Conservation (phyloP, 2,329 filamentous ascomycete species). For the Talaromyces verruculosus region DNA sequence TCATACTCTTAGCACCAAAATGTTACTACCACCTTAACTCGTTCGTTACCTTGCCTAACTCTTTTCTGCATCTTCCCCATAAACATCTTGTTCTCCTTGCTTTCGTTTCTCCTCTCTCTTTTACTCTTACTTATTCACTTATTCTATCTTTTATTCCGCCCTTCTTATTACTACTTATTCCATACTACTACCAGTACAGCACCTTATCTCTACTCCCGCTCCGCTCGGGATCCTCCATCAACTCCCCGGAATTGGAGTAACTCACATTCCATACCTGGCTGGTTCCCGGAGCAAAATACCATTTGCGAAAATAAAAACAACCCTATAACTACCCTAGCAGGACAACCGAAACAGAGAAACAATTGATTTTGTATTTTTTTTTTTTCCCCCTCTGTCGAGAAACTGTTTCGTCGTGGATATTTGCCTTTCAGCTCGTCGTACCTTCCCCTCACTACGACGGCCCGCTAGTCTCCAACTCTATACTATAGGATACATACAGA, state of each 20-base stretch:
- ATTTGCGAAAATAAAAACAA: slow-evolving; percentile 13
- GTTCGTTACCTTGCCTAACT: slow-evolving; percentile 14
- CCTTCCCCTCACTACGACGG: slow-evolving; percentile 5
- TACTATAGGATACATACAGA: background rate
- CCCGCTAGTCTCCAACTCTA: background rate
- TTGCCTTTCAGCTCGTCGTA: background rate
- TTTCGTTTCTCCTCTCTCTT: background rate
- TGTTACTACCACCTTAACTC: slow-evolving; percentile 12
- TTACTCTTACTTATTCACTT: background rate
- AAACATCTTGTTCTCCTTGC: slow-evolving; percentile 2
- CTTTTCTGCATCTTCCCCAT: slow-evolving; percentile 3
- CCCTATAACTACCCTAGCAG: background rate
- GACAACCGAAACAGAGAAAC: background rate
- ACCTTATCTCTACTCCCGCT: background rate
- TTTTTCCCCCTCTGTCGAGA: background rate
- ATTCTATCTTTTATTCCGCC: background rate
- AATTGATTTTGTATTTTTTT: background rate
- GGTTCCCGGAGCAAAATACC: slow-evolving; percentile 18
- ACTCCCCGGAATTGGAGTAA: slow-evolving; percentile 15
- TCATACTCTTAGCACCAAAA: slow-evolving; percentile 18
- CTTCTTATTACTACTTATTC: background rate
- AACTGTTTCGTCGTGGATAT: background rate
- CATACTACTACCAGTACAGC: background rate
- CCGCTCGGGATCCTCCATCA: background rate
- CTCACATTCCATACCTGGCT: slow-evolving; percentile 18